Base-by-base conservation (phyloP, 345 rosid species). In the Lumnitzera littorea region DNA sequence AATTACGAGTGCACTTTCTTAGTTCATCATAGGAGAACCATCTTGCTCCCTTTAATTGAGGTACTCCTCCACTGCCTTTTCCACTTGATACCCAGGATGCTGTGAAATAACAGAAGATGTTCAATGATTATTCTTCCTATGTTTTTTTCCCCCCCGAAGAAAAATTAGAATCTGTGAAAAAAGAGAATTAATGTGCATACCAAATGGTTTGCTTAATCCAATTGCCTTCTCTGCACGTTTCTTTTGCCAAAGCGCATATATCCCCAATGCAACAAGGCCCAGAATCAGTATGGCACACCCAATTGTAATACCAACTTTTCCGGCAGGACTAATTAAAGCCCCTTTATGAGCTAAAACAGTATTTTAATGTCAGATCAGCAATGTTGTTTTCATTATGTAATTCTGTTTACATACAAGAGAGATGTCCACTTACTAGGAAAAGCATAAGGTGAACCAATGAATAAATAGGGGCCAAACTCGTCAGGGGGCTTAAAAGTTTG, bases 11-110 rank as follows among this genome's bases (percentile, higher is more conserved):
- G 80, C 84, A 69, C 68, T 75, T 94, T 71, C 75, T 94, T 51
- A 94, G 97, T 75, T 94, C 99, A 29, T 87, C 99, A 24, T 75
- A 90, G 9, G 95, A 90, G 74, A 94, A 89, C 97, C 94, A 89
- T 65, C 97, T 71, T 50, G 99, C 96, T 55, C 99, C 99, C 80
- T 89, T 94, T 73, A 94, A 65, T 65, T 89, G 89, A 2, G 99
- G 97, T 15, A 91, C 95, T 0, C 91, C 86, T 1, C 97, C 95
- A 2, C 86, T 86, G 67, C 90, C 91, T 75, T 80, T 90, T 23
- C 94, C 87, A 50, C 96, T 84, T 0, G 97, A 79, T 46, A 76
- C 88, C 99, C 99, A 94, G 9, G 99, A 94, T 64, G 84, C 99
- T 94, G 76, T 12, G 74, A 70, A 14, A 27, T 27, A 51, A 17